Percentiles rank a stretch among this genome's conserved stretches.
phyloP scores from a whole-genome alignment of 345 rosid species.

The Mallotus nudiflorus region DNA sequence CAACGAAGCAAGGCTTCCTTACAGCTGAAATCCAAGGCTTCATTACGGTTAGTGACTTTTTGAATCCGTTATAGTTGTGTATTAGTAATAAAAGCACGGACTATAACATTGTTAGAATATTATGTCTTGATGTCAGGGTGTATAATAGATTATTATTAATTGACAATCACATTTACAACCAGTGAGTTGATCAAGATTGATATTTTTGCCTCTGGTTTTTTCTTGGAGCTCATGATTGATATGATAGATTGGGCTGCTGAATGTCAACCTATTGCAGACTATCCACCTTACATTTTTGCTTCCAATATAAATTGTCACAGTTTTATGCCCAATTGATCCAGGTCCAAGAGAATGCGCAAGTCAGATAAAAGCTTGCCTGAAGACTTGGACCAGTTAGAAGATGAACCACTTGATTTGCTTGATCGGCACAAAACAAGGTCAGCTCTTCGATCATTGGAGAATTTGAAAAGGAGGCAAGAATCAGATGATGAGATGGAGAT shows the following conservation, averaged over 20 bases:
- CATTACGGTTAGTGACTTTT: conserved; percentile 45
- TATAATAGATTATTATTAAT: neutral
- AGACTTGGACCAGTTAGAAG: conserved; percentile 71
- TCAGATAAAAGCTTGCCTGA: conserved; percentile 70
- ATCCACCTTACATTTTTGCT: neutral
- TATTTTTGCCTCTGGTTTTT: neutral
- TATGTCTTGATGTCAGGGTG: neutral
- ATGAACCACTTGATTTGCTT: conserved; percentile 90
- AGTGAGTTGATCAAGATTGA: neutral
- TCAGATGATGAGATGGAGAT: conserved; percentile 85
- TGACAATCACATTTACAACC: neutral
- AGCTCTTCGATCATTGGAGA: conserved; percentile 62
- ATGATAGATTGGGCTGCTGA: neutral
- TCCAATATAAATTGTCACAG: conserved; percentile 16
- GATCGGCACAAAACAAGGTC: conserved; percentile 74
- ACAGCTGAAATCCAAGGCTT: conserved; percentile 49
- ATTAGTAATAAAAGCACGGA: neutral
- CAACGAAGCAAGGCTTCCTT: conserved; percentile 41
- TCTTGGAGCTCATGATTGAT: neutral
- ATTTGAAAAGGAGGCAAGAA: conserved; percentile 57
- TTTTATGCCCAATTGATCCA: conserved; percentile 19
- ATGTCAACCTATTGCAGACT: neutral
- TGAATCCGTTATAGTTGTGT: neutral
- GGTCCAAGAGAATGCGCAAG: conserved; percentile 53
- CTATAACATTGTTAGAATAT: neutral